Base-by-base conservation (phyloP, 192 early-diverging fungal genomes). In the Geranomyces michiganensis region DNA sequence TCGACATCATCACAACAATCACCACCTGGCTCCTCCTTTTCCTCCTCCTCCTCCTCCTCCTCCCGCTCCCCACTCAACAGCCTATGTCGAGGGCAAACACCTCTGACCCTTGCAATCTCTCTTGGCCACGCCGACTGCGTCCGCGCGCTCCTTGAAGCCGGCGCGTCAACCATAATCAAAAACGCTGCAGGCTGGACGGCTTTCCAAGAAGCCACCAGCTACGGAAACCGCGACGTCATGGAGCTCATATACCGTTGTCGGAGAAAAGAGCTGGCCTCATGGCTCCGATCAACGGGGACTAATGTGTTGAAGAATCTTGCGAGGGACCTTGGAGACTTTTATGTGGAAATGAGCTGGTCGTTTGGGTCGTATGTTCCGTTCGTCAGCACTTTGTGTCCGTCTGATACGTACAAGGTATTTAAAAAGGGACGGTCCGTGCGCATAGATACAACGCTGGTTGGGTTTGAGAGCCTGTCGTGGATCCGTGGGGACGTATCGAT, bases 391-490 rank as follows among this genome's bases (percentile, higher is more conserved):
- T 69, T 85, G 5, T 79, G 78, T 62, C 84, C 84, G 27, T 80
- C 78, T 15, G 83, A 70, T 21, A 56, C 48, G 19, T 46, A 33
- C 26, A 43, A 43, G 55, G 60, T 83, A 44, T 71, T 70, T 70
- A 83, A 83, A 65, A 71, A 76, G 75, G 75, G 55, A 30, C 9
- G 51, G 0, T 72, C 71, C 9, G 62, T 86, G 12, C 67, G 85
- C 21, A 79, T 87, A 13, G 85, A 87, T 56, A 79, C 81, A 26
- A 82, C 85, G 2, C 73, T 87, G 19, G 81, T 87, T 62, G 85
- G 85, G 6, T 85, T 82, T 65, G 85, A 85, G 49, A 67, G 72
- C 29, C 56, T 87, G 44, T 63, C 66, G 1, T 87, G 84, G 84
- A 59, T 87, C 47, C 66, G 83, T 4, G 84, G 84, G 26, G 76